Base-by-base conservation (phyloP, 2,329 filamentous ascomycete species). In the Fusarium dimerum region DNA sequence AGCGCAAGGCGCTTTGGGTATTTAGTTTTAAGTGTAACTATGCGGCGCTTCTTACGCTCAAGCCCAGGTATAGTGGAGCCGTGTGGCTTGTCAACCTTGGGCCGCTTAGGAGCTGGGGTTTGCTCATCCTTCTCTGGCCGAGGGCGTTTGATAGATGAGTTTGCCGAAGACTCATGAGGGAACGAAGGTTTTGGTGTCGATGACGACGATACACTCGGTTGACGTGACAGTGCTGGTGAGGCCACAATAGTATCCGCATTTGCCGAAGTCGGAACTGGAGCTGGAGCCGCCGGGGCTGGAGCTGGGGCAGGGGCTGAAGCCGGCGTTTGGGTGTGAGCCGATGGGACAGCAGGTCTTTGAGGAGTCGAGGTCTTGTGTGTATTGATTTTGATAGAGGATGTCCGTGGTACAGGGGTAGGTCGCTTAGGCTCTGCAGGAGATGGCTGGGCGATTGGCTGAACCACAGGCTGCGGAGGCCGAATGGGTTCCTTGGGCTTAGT, bases 331-430 rank as follows among this genome's bases (percentile, higher is more conserved):
- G 48, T 38, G 11, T 48, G 36, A 8, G 57, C 41, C 18, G 34
- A 36, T 36, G 32, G 43, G 3, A 26, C 43, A 13, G 34, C 43
- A 4, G 61, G 53, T 3, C 63, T 59, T 17, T 64, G 61, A 13
- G 61, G 61, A 10, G 57, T 59, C 3, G 62, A 55, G 3, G 59
- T 43, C 55, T 71, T 73, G 30, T 66, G 54, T 26, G 70, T 74
- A 40, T 64, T 71, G 57, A 73, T 69, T 59, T 76, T 76, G 51
- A 74, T 75, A 0, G 72, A 74, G 7, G 69, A 64, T n/a, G 66
- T 63, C 55, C 68, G 69, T 18, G 61, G 63, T 5, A 69, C 34
- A 44, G 59, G 55, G 17, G 56, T 50, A 20, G 66, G 66, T 17
- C 68, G 63, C 55, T 71, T 72, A 2, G 52, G 56, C 30, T 73